phyloP scores from a whole-genome alignment of 2,329 filamentous ascomycete genomes.

The Curvularia sp. region DNA sequence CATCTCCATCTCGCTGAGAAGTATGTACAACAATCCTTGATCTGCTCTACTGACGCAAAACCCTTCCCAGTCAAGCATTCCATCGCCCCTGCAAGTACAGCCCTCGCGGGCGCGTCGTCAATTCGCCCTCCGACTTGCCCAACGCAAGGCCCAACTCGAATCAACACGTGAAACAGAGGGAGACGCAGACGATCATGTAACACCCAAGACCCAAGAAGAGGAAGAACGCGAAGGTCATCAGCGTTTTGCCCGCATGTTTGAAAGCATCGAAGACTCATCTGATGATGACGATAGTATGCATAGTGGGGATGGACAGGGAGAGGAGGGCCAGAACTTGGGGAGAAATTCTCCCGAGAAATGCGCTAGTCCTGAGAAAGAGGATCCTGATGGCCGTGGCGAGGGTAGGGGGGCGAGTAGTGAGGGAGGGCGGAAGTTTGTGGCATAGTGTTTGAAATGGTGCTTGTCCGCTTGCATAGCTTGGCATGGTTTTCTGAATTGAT shows the following conservation, averaged over 20 bases:
- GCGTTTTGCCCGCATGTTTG: slow-evolving; percentile 45
- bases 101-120: slow-evolving; percentile 87
- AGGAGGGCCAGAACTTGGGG: slow-evolving; percentile 15
- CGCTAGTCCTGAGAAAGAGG: slow-evolving; percentile 10
- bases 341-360: slow-evolving; percentile 14
- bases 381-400: background rate
- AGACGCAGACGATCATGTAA: slow-evolving; percentile 16
- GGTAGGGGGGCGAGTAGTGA: background rate
- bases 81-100: slow-evolving; percentile 75
- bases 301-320: slow-evolving; percentile 14
- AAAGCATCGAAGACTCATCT: slow-evolving; percentile 42
- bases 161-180: slow-evolving; percentile 31
- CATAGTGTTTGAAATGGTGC: slow-evolving; percentile 6
- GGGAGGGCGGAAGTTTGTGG: background rate
- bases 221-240: slow-evolving; percentile 45
- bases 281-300: slow-evolving; percentile 39
- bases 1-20: slow-evolving; percentile 9
- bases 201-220: slow-evolving; percentile 32
- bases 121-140: slow-evolving; percentile 79
- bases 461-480: background rate
- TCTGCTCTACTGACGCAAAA: slow-evolving; percentile 45
- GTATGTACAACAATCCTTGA: background rate
- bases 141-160: slow-evolving; percentile 56
- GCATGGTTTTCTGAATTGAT: background rate
- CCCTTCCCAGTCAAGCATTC: slow-evolving; percentile 22